These are phyloP conservation scores for Plasmodium falciparum DNA, from an alignment of 169 alveolate genomes.

Conservation along the genomic window DNA sequence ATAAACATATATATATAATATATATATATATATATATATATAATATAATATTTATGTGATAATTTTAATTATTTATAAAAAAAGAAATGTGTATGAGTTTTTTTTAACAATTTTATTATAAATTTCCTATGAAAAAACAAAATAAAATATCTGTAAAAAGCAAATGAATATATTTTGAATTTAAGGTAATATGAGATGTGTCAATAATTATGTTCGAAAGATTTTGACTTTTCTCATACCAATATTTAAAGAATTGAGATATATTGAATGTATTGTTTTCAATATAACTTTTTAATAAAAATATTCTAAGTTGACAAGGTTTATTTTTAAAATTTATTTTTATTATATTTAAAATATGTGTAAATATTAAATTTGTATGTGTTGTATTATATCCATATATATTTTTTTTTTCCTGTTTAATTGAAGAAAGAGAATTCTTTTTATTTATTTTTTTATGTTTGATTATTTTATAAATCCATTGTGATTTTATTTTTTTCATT, in stretches of 20 bases:
- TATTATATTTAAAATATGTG: too few relatives aligned
- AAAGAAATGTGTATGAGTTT: not conserved
- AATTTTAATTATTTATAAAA: not conserved
- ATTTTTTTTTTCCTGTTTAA: too few relatives aligned
- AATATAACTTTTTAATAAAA: not conserved
- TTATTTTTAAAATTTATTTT: slow-evolving; percentile 10
- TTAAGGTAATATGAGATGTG: slow-evolving; percentile 28
- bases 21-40: too few relatives aligned
- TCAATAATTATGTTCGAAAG: slow-evolving; percentile 34
- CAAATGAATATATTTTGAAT: slow-evolving; percentile 26
- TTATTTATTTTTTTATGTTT: too few relatives aligned
- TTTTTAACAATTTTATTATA: slow-evolving; percentile 8
- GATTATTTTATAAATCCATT: too few relatives aligned
- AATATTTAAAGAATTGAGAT: slow-evolving; percentile 33
- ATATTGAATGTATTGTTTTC: not conserved
- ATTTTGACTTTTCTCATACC: slow-evolving; percentile 47
- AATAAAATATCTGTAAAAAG: slow-evolving; percentile 69
- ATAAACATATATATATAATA: too few relatives aligned
- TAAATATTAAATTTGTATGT: too few relatives aligned
- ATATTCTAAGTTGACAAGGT: slow-evolving; percentile 8
- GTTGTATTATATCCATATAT: too few relatives aligned
- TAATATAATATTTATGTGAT: too few relatives aligned
- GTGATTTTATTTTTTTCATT: too few relatives aligned
- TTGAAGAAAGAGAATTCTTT: too few relatives aligned
- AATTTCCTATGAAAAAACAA: slow-evolving; percentile 77